Evolutionary conservation across 495 filamentous ascomycete genomes (phyloP), one percentile per base, ranked within the genome.

Genomic region (Margaritispora aquatica): DNA sequence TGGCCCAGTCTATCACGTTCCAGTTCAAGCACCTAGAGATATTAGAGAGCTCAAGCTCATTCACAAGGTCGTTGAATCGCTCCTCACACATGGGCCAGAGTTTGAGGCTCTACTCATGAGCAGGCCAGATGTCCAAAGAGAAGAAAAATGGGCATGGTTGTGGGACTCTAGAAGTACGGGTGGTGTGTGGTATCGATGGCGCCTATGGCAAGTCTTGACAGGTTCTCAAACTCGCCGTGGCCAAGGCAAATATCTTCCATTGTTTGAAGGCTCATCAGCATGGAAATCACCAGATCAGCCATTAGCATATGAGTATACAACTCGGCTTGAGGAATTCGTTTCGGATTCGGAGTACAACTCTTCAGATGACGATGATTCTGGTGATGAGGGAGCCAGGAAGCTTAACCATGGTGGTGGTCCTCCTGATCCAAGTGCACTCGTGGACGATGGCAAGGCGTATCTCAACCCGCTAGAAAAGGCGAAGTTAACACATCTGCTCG

Each of bases 41-140:
- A 81, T 96, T 23, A 88, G 86, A 46, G 83, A 89, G 63, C 74
- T 97, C 1, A 84, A 83, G 48, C 75, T 95, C 31, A 96, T 99
- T 53, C 92, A 99, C 72, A 91, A 85, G 66, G 90, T 92, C 0
- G 74, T 96, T 31, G 94, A 97, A 63, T 76, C 75, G 3, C 75
- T 97, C 1, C 66, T 96, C 21, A 82, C 83, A 11, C 82, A 91
- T 61, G 92, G 92, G 0, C 87, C 88, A 0, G 89, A 95, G 69
- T 96, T 97, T 57, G 94, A 99, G 67, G 92, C 92, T 3, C 77
- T 96, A 1, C 81, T 99, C 2, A 97, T 97, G 94, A 87, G 82
- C 34, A 78, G 86, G 19, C 84, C 84, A 0, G 83, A 88, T 36
- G 88, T 97, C 1, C 89, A 93, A 62, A 77, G 73, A 23, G 88